Evolutionary conservation across 257 asterid species (phyloP), one percentile per base, ranked within the genome.

Genomic region (Penstemon eatonii): DNA sequence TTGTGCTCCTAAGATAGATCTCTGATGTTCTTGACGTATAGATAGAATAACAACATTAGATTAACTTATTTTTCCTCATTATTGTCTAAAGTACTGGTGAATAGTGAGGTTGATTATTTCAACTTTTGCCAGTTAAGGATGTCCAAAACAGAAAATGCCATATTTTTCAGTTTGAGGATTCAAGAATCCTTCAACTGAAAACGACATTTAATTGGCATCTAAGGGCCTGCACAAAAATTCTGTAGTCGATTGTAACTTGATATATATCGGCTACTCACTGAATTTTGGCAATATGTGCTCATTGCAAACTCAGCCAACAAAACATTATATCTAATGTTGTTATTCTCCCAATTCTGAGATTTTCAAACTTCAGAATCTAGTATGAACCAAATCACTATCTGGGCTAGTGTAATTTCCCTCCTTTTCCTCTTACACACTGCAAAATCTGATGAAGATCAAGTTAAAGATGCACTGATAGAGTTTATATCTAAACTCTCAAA

Each of bases 401-500:
- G 62, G 61, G 74, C 66, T n/a, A 75, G 78, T 43, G 5, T 81
- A 9, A 8, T 79, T 37, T 72, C 84, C 0, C 43, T 79, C 38
- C 52, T 76, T 71, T 70, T 83, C 37, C 70, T 81, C 49, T 5
- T 63, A 18, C 71, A 42, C 51, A 12, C 70, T 0, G 58, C 58
- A 1, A 72, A 71, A 38, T 73, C 87, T 39, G 81, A 76, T 36
- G 88, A 85, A 39, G 58, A 71, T 39, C 81, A 72, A 6, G 69
- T 63, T 8, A 56, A 66, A 63, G 44, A 43, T 10, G 74, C 79
- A 2, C 44, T 88, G 67, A 74, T 73, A 7, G 75, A 74, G 64
- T 84, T 88, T 46, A 47, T 83, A 53, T 52, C 79, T 3, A 63
- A 79, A 50, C 78, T 88, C 5, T 80, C 86, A 9, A 66, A 73